Conservation (phyloP, 177 flowering plant genomes). For the Telopea speciosissima region DNA sequence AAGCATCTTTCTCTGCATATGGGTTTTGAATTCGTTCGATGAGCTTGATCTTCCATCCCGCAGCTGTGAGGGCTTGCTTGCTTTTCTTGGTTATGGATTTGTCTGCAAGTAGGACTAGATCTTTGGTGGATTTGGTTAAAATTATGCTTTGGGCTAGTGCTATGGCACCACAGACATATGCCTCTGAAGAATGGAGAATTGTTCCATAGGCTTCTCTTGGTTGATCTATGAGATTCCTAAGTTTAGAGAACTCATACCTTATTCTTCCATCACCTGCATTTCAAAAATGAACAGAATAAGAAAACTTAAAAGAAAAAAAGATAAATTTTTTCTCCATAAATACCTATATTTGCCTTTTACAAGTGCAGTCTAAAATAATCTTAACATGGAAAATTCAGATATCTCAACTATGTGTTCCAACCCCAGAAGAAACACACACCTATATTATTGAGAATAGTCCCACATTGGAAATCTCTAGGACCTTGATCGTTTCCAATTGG, state of each 20-base stretch:
- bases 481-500: no score
- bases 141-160: conserved; percentile 41
- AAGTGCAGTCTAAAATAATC: no score
- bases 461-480: no score
- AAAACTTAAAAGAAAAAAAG: no score
- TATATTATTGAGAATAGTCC: no score
- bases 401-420: background rate
- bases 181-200: conserved; percentile 41
- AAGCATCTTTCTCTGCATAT: conserved; percentile 19
- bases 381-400: background rate
- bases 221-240: conserved; percentile 5
- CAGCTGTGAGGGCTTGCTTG: conserved; percentile 19
- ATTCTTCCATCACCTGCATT: conserved; percentile 15
- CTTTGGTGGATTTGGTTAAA: conserved; percentile 33
- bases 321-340: no score
- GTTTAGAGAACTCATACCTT: conserved; percentile 7
- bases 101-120: conserved; percentile 43
- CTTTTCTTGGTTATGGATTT: conserved; percentile 23
- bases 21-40: conserved; percentile 38
- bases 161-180: conserved; percentile 47
- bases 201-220: conserved; percentile 39
- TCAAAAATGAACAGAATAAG: background rate
- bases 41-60: conserved; percentile 28
- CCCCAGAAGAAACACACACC: no score
- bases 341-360: no score